Base-by-base conservation (phyloP, 2,329 filamentous ascomycete genomes). In the Rhynchosporium agropyri region DNA sequence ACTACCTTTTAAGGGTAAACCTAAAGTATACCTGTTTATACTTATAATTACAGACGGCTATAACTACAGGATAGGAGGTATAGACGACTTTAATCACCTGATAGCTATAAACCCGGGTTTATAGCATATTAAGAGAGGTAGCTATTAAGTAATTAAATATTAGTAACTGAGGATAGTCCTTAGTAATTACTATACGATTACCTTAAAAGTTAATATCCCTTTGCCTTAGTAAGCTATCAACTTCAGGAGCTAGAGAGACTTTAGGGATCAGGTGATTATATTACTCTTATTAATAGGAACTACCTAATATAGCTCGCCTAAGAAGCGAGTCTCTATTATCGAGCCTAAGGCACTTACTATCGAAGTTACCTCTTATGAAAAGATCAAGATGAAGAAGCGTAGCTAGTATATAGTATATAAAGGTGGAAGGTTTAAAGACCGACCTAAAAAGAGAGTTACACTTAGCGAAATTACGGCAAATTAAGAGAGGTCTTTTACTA, bases 41-140 rank as follows among this genome's bases (percentile, higher is more conserved):
- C 51, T 31, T 46, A 15, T 26, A 43, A n/a, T 61, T 29, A 36
- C 33, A 26, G 46, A 62, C n/a, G 15, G 28, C 5, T 62, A 62
- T 43, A 62, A 62, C 58, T 53, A 62, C 50, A 26, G 43, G 42
- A 62, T 58, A 28, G 50, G 40, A 55, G 56, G 40, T 33, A 31
- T 63, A 5, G 56, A 63, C 31, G 48, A 63, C 28, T 58, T 58
- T 54, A 38, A 62, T 62, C 9, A 57, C 51, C 15, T 62, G 26
- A 62, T 31, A 9, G 42, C 54, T 26, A 28, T 50, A n/a, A 62
- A 62, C 48, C 54, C 58, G 40, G 54, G 15, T 20, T 45, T 62
- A 38, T 2, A 48, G 38, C 15, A 55, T 46, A 48, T 61, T n/a
- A 29, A 61, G 58, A 28, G 50, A 12, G 38, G 50, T 20, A 29